Conservation (phyloP, 2,329 filamentous ascomycete genomes). For the Colletotrichum sp. region DNA sequence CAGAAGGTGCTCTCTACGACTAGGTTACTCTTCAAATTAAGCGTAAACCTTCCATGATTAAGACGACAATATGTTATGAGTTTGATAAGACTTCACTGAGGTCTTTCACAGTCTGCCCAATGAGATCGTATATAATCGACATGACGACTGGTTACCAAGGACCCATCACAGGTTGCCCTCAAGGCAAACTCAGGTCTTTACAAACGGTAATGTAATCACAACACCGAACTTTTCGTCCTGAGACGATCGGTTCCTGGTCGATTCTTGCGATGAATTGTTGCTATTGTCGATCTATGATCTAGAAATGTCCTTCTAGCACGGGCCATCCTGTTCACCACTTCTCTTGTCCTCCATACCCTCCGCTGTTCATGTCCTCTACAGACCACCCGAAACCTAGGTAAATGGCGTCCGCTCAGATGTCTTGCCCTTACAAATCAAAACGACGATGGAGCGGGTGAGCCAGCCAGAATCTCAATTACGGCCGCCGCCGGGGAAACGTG, state of each 20-base stretch:
- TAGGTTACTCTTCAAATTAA: too few species aligned
- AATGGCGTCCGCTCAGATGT: background rate
- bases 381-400: background rate
- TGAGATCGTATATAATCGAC: too few species aligned
- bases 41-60: too few species aligned
- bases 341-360: rapidly evolving
- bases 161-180: background rate
- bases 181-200: rapidly evolving
- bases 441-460: background rate
- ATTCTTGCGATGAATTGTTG: background rate
- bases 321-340: too few species aligned
- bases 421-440: rapidly evolving
- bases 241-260: rapidly evolving
- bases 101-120: too few species aligned
- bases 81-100: too few species aligned
- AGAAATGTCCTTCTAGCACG: rapidly evolving
- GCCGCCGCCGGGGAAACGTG: background rate
- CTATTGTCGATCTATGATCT: background rate
- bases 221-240: rapidly evolving
- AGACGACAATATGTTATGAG: too few species aligned
- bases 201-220: background rate
- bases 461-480: rapidly evolving
- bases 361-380: background rate
- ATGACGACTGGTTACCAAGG: too few species aligned
- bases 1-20: too few species aligned